Conservation (phyloP, 2,329 filamentous ascomycete genomes). For the Neonectria neomacrospora region DNA sequence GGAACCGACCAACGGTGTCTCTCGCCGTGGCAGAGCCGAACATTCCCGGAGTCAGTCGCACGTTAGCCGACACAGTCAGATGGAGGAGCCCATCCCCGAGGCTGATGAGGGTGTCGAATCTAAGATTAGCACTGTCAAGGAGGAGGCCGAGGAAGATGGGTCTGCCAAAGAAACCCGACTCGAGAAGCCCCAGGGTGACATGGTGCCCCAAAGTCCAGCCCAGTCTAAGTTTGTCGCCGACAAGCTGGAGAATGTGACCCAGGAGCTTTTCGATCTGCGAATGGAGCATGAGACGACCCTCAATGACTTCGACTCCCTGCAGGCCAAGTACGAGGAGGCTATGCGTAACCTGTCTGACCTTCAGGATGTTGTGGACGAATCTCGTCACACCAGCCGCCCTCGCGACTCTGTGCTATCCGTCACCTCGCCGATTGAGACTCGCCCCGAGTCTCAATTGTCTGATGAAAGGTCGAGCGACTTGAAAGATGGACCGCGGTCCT, state of each 20-base stretch:
- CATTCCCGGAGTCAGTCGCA: slow-evolving; percentile 67
- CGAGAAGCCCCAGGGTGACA: slow-evolving; percentile 29
- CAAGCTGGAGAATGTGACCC: slow-evolving; percentile 89
- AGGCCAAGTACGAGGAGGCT: slow-evolving; percentile 91
- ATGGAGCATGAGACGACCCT: slow-evolving; percentile 90
- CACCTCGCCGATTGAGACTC: slow-evolving; percentile 60
- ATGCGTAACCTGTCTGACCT: slow-evolving; percentile 84
- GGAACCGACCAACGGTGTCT: slow-evolving; percentile 52
- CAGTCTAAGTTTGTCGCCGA: slow-evolving; percentile 90
- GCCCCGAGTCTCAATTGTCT: slow-evolving; percentile 87
- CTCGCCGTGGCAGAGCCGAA: slow-evolving; percentile 58
- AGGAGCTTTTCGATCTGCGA: slow-evolving; percentile 89
- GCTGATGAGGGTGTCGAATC: slow-evolving; percentile 52
- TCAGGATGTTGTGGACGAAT: slow-evolving; percentile 86
- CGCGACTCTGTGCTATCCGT: slow-evolving; percentile 68
- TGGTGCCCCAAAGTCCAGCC: slow-evolving; percentile 72
- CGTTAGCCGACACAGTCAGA: slow-evolving; percentile 63
- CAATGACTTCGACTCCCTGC: slow-evolving; percentile 82
- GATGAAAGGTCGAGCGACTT: slow-evolving; percentile 76
- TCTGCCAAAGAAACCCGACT: slow-evolving; percentile 18
- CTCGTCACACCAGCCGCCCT: slow-evolving; percentile 68
- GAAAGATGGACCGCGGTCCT: slow-evolving; percentile 74
- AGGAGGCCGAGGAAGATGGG: slow-evolving; percentile 45
- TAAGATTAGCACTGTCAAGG: slow-evolving; percentile 50
- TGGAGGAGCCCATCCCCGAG: slow-evolving; percentile 66